phyloP scores from a whole-genome alignment of 2,329 filamentous ascomycete species.

The Colletotrichum chlorophyti region DNA sequence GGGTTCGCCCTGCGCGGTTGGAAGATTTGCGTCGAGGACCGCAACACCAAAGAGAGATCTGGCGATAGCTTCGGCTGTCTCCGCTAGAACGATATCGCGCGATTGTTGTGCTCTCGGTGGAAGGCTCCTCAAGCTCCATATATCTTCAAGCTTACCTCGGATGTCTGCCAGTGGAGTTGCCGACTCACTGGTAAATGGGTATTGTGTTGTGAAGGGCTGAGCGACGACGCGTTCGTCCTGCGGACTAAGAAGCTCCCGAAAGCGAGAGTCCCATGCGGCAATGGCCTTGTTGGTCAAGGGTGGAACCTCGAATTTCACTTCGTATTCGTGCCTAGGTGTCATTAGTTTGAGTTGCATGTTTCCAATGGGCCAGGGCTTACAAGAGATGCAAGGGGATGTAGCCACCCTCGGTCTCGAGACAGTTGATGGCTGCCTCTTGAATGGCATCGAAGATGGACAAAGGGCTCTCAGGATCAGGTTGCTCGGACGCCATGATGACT shows the following conservation, averaged over 20 bases:
- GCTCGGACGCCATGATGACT: slow-evolving; percentile 22
- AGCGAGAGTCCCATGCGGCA: slow-evolving; percentile 22
- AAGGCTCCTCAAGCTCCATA: slow-evolving; percentile 7
- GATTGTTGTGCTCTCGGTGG: slow-evolving; percentile 10
- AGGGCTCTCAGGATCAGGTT: background rate
- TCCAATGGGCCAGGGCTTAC: too few relatives aligned
- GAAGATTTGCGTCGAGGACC: slow-evolving; percentile 23
- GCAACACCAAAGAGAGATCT: slow-evolving; percentile 22
- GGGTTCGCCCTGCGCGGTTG: background rate
- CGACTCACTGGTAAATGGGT: background rate
- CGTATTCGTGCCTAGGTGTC: slow-evolving; percentile 24
- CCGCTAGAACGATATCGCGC: slow-evolving; percentile 21
- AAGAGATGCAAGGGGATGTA: slow-evolving; percentile 24
- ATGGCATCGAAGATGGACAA: slow-evolving; percentile 20
- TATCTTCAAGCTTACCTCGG: slow-evolving; percentile 15
- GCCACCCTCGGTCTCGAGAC: slow-evolving; percentile 15
- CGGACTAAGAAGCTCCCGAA: slow-evolving; percentile 10
- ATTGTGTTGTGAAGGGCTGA: slow-evolving; percentile 12
- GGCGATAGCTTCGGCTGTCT: slow-evolving; percentile 26
- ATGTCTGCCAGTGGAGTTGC: slow-evolving; percentile 13
- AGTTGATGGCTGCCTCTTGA: slow-evolving; percentile 10
- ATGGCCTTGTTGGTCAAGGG: slow-evolving; percentile 13
- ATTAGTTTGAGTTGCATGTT: too few relatives aligned
- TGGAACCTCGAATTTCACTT: slow-evolving; percentile 25
- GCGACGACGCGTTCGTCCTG: slow-evolving; percentile 19